These are phyloP conservation scores for Astrocystis sublimbata DNA, from an alignment of 495 filamentous ascomycete species.

Conservation along the genomic window DNA sequence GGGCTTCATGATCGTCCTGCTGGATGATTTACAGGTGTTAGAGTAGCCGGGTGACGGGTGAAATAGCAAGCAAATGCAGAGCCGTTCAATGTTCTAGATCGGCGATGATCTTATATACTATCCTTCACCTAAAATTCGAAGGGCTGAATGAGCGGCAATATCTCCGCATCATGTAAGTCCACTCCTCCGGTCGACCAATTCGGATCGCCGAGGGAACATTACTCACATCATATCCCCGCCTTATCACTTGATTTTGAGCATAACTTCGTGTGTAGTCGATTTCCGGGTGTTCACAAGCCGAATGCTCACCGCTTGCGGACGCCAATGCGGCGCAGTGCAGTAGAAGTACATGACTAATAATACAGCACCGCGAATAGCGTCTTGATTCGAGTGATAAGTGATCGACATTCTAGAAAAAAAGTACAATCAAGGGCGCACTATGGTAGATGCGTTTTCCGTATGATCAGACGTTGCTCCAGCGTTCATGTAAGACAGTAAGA, in stretches of 20 bases:
- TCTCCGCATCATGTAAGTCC: background rate
- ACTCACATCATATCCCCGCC: background rate
- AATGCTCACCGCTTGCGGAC: background rate
- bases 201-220: background rate
- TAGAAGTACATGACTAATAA: too few species aligned
- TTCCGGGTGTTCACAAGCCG: background rate
- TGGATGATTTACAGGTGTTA: background rate
- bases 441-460: background rate
- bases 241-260: background rate
- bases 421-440: background rate
- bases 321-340: background rate
- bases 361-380: too few species aligned
- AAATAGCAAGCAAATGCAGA: background rate
- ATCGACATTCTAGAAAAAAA: background rate
- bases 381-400: too few species aligned
- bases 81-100: background rate
- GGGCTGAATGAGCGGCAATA: background rate
- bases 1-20: background rate
- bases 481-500: background rate
- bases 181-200: background rate
- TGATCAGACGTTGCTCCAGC: background rate
- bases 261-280: background rate
- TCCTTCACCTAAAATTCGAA: background rate
- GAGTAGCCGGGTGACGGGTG: background rate
- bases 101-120: constrained; percentile 8